Evolutionary conservation across 495 filamentous ascomycete species (phyloP).

Genomic region (Cladorrhinum samala): DNA sequence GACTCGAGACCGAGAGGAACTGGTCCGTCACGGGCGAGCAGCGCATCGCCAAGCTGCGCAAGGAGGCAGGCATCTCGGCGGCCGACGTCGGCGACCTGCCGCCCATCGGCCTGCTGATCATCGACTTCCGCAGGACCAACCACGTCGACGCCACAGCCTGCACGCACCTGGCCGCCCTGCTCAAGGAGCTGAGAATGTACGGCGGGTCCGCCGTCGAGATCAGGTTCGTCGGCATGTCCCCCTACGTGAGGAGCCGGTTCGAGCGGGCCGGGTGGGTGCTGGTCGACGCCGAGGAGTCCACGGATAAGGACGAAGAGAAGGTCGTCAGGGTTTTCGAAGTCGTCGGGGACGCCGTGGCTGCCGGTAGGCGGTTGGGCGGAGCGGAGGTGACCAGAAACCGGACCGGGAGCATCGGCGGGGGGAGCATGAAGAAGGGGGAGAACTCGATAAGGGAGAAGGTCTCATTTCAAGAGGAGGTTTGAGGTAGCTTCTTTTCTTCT

Average conservation of each 20-base stretch:
- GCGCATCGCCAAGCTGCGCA: constrained; percentile 16
- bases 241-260: constrained; percentile 19
- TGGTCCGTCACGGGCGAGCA: constrained; percentile 42
- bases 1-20: constrained; percentile 30
- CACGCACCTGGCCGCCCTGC: constrained; percentile 13
- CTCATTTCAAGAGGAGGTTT: background rate
- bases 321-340: background rate
- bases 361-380: background rate
- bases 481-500: too few relatives aligned
- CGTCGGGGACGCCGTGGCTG: background rate
- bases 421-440: background rate
- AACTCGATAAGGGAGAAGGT: background rate
- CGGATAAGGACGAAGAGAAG: background rate
- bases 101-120: constrained; percentile 15
- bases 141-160: constrained; percentile 21
- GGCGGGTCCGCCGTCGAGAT: constrained; percentile 13
- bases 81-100: constrained; percentile 8
- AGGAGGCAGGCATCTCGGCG: constrained; percentile 10
- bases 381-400: background rate
- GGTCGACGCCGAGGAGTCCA: background rate
- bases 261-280: constrained; percentile 17
- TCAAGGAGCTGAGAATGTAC: constrained; percentile 18
- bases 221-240: constrained; percentile 17
- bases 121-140: constrained; percentile 21
- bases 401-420: background rate